Base-by-base conservation (phyloP, 306 rosid genomes). In the Urtica urens region DNA sequence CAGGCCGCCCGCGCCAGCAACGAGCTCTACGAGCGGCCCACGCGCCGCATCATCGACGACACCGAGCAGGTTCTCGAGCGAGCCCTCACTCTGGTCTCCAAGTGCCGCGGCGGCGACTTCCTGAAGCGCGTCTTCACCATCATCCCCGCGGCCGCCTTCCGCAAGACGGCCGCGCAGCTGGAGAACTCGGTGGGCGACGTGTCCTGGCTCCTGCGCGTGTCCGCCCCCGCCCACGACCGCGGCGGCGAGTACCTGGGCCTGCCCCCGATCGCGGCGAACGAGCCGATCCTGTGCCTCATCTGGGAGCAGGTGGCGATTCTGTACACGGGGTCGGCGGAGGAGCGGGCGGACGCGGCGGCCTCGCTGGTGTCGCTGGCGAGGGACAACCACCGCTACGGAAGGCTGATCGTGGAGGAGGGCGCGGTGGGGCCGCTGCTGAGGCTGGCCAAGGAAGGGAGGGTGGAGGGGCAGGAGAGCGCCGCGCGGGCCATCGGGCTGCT, bases 1-100 rank as follows among this genome's bases (percentile, higher is more conserved):
- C 90, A 74, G 35, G 90, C 94, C 0, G 90, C 94, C 0, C 69
- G 90, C 18, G 81, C 73, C 16, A 74, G 90, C 78, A 74, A 21
- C 31, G 94, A 83, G 6, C 77, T 83, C 23, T 83, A 83, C 46
- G 94, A 83, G 49, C 80, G 90, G 5, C 94, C 94, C 3, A 83
- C 94, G 0, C 62, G 81, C 0, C 86, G 90, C 14, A 83, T 83
- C 56, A 80, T 83, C 20, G 94, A 77, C 31, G 83, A 80, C 58
- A 80, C 86, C 13, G 86, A 83, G 30, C 81, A 77, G 22, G 86
- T 67, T 34, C 86, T 83, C 7, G 90, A 83, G 47, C 77, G 75
- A 31, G 77, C 90, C 45, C 67, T 83, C 8, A 41, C 57, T 0
- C 82, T 83, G 3, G 83, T 83, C 22, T 13, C 34, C 12, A 83